Percentiles rank a stretch among this genome's conserved stretches.
Conservation (phyloP, 352 stramenopile species). For the Saprolegnia parasitica region DNA sequence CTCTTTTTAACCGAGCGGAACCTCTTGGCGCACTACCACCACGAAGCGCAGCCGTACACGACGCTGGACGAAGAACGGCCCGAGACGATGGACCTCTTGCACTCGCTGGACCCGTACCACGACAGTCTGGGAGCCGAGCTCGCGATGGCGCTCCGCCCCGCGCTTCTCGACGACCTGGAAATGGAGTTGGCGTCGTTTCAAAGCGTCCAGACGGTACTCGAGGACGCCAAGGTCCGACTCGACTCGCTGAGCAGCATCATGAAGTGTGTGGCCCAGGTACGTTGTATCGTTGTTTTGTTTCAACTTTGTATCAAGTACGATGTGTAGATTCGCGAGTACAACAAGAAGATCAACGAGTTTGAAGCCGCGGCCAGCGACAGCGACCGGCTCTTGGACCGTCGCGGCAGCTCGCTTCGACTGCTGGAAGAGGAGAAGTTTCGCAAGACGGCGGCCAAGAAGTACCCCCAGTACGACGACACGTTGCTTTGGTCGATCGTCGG, state of each 20-base stretch:
- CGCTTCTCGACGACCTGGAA: constrained; percentile 44
- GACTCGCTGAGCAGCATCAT: constrained; percentile 76
- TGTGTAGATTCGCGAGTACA: constrained; percentile 50
- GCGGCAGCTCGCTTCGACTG: constrained; percentile 58
- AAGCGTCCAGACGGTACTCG: constrained; percentile 44
- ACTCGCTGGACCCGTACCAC: constrained; percentile 56
- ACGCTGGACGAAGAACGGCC: background rate
- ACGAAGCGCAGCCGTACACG: background rate
- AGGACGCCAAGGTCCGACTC: constrained; percentile 53
- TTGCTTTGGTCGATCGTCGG: background rate
- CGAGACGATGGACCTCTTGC: constrained; percentile 35
- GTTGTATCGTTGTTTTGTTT: background rate
- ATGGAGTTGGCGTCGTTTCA: constrained; percentile 42
- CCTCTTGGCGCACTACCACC: constrained; percentile 55
- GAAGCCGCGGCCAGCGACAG: constrained; percentile 65
- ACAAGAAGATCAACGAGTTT: constrained; percentile 74
- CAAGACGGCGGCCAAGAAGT: constrained; percentile 65
- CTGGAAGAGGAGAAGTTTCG: constrained; percentile 75
- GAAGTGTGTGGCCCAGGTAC: constrained; percentile 34
- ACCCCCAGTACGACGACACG: constrained; percentile 33
- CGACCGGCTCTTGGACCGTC: constrained; percentile 48
- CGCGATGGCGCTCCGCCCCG: constrained; percentile 39
- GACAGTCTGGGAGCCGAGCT: constrained; percentile 40
- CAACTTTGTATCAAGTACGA: background rate
- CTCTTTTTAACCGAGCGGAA: constrained; percentile 28